Evolutionary conservation across 805 yeast species (phyloP).

Genomic region (Suhomyces sp.): DNA sequence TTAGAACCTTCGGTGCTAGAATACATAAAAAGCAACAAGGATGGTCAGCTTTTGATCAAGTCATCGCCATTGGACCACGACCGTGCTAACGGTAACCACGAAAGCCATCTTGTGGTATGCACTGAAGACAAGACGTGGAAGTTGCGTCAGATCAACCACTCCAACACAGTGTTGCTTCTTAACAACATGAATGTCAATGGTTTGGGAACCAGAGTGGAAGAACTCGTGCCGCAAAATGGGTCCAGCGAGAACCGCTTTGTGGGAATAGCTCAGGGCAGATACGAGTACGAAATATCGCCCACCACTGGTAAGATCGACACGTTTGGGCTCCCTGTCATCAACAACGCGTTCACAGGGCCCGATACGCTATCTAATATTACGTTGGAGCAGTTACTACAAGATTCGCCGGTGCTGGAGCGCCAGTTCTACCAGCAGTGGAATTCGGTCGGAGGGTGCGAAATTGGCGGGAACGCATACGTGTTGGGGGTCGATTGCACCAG

Average conservation of each 20-base stretch:
- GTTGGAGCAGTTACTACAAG: slow-evolving; percentile 27
- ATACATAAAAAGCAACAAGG: slow-evolving; percentile 25
- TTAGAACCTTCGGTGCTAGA: slow-evolving; percentile 48
- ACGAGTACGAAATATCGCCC: slow-evolving; percentile 34
- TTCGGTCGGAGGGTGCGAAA: slow-evolving; percentile 51
- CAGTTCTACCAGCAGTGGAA: slow-evolving; percentile 58
- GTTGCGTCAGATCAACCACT: slow-evolving; percentile 77
- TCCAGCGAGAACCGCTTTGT: slow-evolving; percentile 19
- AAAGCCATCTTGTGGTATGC: slow-evolving; percentile 56
- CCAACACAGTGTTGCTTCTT: slow-evolving; percentile 72
- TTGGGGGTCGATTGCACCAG: slow-evolving; percentile 24
- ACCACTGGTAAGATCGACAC: slow-evolving; percentile 29
- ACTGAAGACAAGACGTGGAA: slow-evolving; percentile 57
- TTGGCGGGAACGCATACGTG: slow-evolving; percentile 43
- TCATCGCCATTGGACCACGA: slow-evolving; percentile 21
- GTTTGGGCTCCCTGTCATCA: slow-evolving; percentile 20
- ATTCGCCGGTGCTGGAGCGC: slow-evolving; percentile 51
- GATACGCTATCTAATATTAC: not conserved
- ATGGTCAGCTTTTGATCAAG: slow-evolving; percentile 33
- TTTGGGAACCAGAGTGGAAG: not conserved
- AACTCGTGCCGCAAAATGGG: not conserved
- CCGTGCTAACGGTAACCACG: slow-evolving; percentile 6
- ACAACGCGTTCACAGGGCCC: not conserved
- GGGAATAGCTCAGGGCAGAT: slow-evolving; percentile 28
- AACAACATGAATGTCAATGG: slow-evolving; percentile 12